These are phyloP conservation scores for Blastomyces silverae DNA, from an alignment of 2,329 filamentous ascomycete species.

Conservation along the genomic window DNA sequence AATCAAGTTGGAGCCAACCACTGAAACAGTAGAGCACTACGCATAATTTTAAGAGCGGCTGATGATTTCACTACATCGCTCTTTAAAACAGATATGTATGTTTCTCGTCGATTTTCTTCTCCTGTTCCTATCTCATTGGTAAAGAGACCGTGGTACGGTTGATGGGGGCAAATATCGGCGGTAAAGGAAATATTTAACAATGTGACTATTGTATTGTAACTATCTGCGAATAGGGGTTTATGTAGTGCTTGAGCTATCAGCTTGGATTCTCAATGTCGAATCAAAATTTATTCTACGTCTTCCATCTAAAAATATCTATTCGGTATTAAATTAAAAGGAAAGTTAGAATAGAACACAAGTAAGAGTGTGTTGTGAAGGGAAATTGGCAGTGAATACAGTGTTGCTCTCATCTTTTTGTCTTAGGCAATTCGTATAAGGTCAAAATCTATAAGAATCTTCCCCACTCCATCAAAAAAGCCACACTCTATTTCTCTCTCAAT, in stretches of 20 bases:
- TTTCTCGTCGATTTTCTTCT: background rate
- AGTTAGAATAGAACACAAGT: no score
- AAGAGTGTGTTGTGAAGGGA: no score
- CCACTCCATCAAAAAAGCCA: background rate
- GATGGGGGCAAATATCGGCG: no score
- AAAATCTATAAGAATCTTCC: background rate
- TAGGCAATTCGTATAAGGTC: background rate
- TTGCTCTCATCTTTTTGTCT: background rate
- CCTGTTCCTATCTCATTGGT: background rate
- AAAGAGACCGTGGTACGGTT: background rate
- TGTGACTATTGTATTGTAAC: no score
- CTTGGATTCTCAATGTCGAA: background rate
- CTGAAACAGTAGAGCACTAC: conserved; percentile 25
- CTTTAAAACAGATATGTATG: background rate
- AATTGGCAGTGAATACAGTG: background rate
- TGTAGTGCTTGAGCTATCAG: background rate
- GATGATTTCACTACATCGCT: background rate
- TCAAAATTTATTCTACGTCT: no score
- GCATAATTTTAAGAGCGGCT: background rate
- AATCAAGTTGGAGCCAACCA: conserved; percentile 21
- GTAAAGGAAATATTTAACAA: no score
- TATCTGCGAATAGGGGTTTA: background rate
- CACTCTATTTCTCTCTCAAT: background rate
- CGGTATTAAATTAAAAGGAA: no score
- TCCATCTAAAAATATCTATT: no score